Percentiles rank a stretch among this genome's conserved stretches.
Conservation (phyloP, 1,284 basidiomycete species). For the Mrakiaceae sp. region DNA sequence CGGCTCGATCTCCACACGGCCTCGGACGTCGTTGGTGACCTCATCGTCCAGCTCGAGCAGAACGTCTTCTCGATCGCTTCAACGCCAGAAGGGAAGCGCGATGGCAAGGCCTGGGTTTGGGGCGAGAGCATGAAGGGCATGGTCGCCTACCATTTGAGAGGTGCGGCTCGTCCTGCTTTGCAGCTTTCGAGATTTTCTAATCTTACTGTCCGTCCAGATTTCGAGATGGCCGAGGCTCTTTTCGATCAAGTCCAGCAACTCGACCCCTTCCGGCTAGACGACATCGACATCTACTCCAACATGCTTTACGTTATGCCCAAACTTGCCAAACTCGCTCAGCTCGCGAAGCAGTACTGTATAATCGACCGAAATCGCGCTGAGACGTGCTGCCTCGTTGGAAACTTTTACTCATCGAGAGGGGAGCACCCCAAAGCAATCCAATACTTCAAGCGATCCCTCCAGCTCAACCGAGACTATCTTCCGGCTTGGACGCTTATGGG, state of each 20-base stretch:
- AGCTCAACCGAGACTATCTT: constrained; percentile 85
- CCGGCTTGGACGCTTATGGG: constrained; percentile 99
- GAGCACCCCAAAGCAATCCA: constrained; percentile 95
- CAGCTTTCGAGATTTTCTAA: neutral
- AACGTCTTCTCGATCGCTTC: constrained; percentile 10
- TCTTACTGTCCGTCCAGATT: constrained; percentile 46
- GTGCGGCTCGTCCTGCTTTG: constrained; percentile 38
- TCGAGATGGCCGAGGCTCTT: constrained; percentile 65
- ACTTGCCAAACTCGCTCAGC: constrained; percentile 70
- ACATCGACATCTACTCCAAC: constrained; percentile 93
- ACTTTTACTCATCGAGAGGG: constrained; percentile 84
- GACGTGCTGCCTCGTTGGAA: constrained; percentile 89
- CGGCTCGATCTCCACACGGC: constrained; percentile 82
- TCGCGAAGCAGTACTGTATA: constrained; percentile 82
- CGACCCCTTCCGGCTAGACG: constrained; percentile 86
- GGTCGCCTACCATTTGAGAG: constrained; percentile 79
- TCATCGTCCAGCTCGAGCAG: constrained; percentile 49
- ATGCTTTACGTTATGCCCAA: constrained; percentile 93
- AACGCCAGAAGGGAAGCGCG: neutral
- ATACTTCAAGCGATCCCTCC: constrained; percentile 86
- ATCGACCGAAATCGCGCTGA: constrained; percentile 85
- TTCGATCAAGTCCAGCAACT: constrained; percentile 68
- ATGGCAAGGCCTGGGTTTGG: constrained; percentile 16
- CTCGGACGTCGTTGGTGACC: constrained; percentile 58
- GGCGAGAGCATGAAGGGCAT: constrained; percentile 30